Evolutionary conservation across 305 asterid species (phyloP), one percentile per base, ranked within the genome.

Genomic region (Ilex paraguariensis): DNA sequence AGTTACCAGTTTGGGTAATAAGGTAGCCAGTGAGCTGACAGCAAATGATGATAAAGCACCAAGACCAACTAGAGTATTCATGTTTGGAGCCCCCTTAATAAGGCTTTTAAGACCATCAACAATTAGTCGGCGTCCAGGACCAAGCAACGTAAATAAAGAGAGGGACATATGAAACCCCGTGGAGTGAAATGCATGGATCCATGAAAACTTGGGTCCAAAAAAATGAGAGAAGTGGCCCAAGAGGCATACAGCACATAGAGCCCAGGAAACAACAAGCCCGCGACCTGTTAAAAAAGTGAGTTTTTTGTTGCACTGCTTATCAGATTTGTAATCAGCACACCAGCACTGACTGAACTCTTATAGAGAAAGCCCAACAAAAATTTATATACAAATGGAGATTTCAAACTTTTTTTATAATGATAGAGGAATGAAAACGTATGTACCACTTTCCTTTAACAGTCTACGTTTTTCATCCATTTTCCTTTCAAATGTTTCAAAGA

Each of bases 21-120:
- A 73, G 57, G 95, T 92, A 70, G 99, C 99, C 70, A 93, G 50
- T 56, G 97, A 86, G 77, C 99, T 93, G 78, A 93, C 99, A 68
- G 91, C 78, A 86, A 93, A 90, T 60, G 99, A 93, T 74, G 99
- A 93, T 71, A 93, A 60, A 67, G 97, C 99, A 78, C 98, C 99
- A 75, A 93, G 97, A 70, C 99, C 96, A 83, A 93, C 99, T 75
- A 93, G 75, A 13, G 99, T 93, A 68, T 93, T 93, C 99, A 93
- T 93, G 81, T 93, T 93, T 56, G 99, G 99, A 45, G 93, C 77
- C 63, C 99, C 97, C 78, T 82, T 84, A 62, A 74, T 74, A 44
- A 93, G 83, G 71, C 99, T 90, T 83, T 78, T 93, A 73, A 93
- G 71, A 68, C 97, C 99, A 79, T 93, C 99, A 57, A 72, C 55